These are phyloP conservation scores for Boletus putidus DNA, from an alignment of 1,284 basidiomycete genomes.

Conservation along the genomic window DNA sequence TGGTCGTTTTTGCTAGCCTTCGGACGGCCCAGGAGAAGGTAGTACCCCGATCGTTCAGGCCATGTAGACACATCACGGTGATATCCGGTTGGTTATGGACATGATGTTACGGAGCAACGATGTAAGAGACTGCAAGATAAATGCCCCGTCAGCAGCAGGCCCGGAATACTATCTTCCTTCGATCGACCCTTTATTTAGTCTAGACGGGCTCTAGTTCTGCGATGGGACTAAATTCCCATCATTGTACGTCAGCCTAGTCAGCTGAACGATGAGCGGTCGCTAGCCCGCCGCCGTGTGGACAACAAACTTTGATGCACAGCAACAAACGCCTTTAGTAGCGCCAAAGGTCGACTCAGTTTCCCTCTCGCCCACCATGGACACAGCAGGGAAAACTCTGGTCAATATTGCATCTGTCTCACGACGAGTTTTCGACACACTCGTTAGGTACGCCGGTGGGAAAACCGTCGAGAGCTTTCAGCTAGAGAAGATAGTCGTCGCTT, in stretches of 20 bases:
- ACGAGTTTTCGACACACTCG: not conserved
- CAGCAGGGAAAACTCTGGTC: slow-evolving; percentile 4
- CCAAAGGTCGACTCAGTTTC: no score
- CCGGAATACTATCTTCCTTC: no score
- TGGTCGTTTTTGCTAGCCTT: slow-evolving; percentile 45
- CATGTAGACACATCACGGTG: slow-evolving; percentile 11
- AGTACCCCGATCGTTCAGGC: slow-evolving; percentile 61
- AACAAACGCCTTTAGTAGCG: no score
- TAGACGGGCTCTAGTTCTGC: no score
- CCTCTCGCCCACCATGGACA: slow-evolving; percentile 1
- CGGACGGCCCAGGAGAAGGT: slow-evolving; percentile 75
- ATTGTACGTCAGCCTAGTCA: no score
- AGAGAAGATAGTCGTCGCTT: slow-evolving; percentile 17
- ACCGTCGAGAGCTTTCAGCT: slow-evolving; percentile 14
- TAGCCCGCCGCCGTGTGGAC: no score
- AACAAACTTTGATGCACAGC: no score
- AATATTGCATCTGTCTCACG: slow-evolving; percentile 8
- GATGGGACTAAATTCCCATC: no score
- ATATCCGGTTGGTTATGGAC: not conserved
- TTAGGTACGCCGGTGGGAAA: not conserved
- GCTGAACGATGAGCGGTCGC: no score
- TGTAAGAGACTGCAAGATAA: not conserved
- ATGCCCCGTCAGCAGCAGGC: no score
- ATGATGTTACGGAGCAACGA: not conserved
- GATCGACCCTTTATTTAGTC: no score